Evolutionary conservation across 352 stramenopile genomes (phyloP), one percentile per base, ranked within the genome.

Genomic region (Phytophthora cryptogea): DNA sequence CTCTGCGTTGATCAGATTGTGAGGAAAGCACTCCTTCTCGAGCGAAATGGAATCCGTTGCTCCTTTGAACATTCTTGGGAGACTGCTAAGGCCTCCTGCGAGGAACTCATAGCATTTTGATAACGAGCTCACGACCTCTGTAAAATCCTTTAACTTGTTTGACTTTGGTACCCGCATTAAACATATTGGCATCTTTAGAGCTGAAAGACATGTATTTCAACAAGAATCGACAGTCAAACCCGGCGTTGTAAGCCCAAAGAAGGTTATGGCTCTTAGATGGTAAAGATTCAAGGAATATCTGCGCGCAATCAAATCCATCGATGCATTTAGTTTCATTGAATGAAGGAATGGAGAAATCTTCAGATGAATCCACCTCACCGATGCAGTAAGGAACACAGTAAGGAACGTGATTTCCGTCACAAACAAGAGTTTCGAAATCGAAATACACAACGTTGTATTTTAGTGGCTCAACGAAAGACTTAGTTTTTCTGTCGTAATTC

Each of bases 371-470:
- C n/a, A n/a, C n/a, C n/a, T n/a, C n/a, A n/a, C n/a, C 47, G 31
- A 54, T 54, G 27, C 47, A 54, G 45, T 54, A 54, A 27, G 32
- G 45, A 5, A 54, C 47, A 33, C 47, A 54, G 23, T 54, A 54
- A 14, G 47, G 47, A 33, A 54, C 10, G 13, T 54, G 47, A 26
- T 36, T 54, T 14, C 20, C 10, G 31, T 54, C 17, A 11, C 31
- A 27, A 8, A 54, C 47, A 17, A 54, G 47, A 2, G 33, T 54
- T 54, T 54, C 47, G 14, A 54, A 54, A 45, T 54, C 47, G 35
- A 54, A 54, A 27, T 54, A 54, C 1, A 54, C 20, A 26, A 54
- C 35, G 20, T 54, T 54, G 47, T 35, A 54, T 23, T 54, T 43
- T 35, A 4, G 6, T 17, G 5, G 13, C 20, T 54, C 47, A 32